Evolutionary conservation across 2,329 filamentous ascomycete species (phyloP).

Genomic region (Orbilia javanica): DNA sequence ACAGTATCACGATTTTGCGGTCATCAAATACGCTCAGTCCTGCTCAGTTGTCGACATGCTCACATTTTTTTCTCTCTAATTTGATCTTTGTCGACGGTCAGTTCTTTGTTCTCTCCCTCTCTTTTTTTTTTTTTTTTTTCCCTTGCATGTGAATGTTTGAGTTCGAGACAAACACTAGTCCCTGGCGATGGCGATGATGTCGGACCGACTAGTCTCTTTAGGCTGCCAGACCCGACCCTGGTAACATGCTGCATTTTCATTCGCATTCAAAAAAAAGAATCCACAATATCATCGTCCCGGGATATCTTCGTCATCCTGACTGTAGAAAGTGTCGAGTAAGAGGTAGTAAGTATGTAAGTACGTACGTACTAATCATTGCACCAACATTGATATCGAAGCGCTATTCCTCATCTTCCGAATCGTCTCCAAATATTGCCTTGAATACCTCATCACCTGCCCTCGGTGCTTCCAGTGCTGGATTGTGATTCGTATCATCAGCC

Average conservation of each 20-base stretch:
- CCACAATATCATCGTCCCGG: neutral
- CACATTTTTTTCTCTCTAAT: no score
- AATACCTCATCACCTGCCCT: constrained; percentile 85
- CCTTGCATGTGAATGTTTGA: constrained; percentile 38
- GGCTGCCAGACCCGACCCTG: constrained; percentile 30
- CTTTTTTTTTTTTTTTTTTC: neutral
- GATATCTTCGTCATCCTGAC: constrained; percentile 19
- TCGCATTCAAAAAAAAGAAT: neutral
- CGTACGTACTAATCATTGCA: neutral
- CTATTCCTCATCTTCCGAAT: constrained; percentile 70
- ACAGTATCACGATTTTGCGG: neutral
- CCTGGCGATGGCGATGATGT: neutral
- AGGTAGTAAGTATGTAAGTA: neutral
- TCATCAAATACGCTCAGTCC: neutral
- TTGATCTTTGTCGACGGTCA: neutral
- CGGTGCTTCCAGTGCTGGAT: constrained; percentile 70
- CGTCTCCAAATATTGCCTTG: constrained; percentile 92
- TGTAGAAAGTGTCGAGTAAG: neutral
- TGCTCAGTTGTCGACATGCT: neutral
- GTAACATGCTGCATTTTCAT: neutral
- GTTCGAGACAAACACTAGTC: constrained; percentile 2
- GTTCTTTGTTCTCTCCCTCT: neutral
- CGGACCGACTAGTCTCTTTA: constrained; percentile 3
- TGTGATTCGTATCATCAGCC: constrained; percentile 23
- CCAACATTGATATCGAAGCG: neutral